These are phyloP conservation scores for Lipomyces orientalis DNA, from an alignment of 805 yeast species.

Conservation along the genomic window DNA sequence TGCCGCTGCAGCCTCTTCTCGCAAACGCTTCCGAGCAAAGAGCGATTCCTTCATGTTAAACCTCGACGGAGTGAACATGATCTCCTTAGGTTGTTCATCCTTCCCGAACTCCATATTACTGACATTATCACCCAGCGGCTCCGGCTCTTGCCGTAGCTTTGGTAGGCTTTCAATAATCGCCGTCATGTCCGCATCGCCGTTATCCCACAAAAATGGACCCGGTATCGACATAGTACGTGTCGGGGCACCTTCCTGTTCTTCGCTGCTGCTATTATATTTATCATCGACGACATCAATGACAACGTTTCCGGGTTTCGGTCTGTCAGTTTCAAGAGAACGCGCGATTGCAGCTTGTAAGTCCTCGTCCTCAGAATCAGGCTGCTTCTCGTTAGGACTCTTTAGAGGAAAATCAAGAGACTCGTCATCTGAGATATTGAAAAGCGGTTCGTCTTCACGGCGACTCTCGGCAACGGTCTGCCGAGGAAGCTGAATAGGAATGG, in stretches of 20 bases:
- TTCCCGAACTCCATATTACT: not conserved
- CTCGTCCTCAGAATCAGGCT: constrained; percentile 17
- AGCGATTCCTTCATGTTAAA: constrained; percentile 28
- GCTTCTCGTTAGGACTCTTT: not conserved
- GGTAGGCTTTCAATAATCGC: constrained; percentile 26
- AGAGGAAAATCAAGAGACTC: constrained; percentile 13
- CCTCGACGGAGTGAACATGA: constrained; percentile 15
- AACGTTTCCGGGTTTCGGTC: not conserved
- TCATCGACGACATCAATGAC: constrained; percentile 2
- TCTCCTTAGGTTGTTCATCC: constrained; percentile 7
- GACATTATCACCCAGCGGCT: not conserved
- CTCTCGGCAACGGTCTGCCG: not conserved
- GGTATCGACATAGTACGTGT: not conserved
- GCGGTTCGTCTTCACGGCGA: constrained; percentile 13
- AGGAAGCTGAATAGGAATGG: not conserved
- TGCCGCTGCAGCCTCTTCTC: constrained; percentile 2
- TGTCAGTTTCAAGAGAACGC: constrained; percentile 13
- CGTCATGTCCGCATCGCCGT: constrained; percentile 18
- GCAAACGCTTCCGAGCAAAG: constrained; percentile 21
- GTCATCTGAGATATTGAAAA: constrained; percentile 26
- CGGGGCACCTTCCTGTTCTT: not conserved
- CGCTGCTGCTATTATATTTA: not conserved
- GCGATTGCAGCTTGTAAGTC: constrained; percentile 33
- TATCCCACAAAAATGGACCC: constrained; percentile 29
- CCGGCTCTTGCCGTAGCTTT: constrained; percentile 12